phyloP scores from a whole-genome alignment of 768 basidiomycete genomes.

The Candolleomyces eurysporus region DNA sequence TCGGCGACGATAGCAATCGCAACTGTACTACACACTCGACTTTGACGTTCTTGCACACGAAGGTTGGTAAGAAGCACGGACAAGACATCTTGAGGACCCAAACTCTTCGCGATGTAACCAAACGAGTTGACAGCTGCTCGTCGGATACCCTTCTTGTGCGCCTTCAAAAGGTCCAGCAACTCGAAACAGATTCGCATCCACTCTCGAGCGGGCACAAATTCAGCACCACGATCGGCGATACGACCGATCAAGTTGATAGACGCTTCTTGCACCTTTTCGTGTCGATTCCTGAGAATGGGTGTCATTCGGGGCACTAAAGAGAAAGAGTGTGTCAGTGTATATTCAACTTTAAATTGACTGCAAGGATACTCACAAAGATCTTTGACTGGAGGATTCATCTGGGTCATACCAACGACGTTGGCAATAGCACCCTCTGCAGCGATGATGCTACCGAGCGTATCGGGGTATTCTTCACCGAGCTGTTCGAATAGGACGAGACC shows the following conservation, averaged over 20 bases:
- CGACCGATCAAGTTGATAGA: constrained; percentile 99
- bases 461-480: constrained; percentile 98
- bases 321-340: constrained; percentile 6
- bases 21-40: constrained; percentile 97
- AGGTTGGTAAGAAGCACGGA: constrained; percentile 94
- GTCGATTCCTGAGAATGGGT: constrained; percentile 97
- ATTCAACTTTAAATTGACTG: neutral
- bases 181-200: constrained; percentile 99
- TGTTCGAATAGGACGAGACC: constrained; percentile 98
- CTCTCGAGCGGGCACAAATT: constrained; percentile 97
- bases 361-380: constrained; percentile 78
- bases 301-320: constrained; percentile 94
- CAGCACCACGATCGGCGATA: constrained; percentile 99
- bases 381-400: constrained; percentile 99
- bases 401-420: constrained; percentile 99
- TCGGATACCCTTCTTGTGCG: constrained; percentile 98
- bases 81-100: constrained; percentile 97
- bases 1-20: constrained; percentile 96
- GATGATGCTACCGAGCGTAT: constrained; percentile 98
- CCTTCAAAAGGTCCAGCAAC: constrained; percentile 92
- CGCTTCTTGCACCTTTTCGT: constrained; percentile 99
- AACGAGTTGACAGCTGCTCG: constrained; percentile 99
- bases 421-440: constrained; percentile 98
- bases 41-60: constrained; percentile 98
- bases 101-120: constrained; percentile 98